phyloP scores from a whole-genome alignment of 2,329 filamentous ascomycete species.

The Colletotrichum tropicale region DNA sequence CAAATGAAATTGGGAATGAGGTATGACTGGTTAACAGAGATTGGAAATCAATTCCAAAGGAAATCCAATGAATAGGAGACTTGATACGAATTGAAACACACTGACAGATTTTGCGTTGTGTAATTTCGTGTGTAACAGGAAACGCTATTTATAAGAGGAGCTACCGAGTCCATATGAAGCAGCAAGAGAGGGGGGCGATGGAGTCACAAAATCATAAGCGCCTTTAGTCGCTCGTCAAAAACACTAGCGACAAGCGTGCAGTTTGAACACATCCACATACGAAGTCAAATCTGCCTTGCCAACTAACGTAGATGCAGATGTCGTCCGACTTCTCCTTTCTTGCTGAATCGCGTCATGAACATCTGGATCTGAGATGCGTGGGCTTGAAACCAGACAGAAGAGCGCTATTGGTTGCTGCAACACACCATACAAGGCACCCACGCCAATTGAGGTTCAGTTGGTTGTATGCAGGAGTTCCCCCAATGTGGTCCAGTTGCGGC shows the following conservation, averaged over 20 bases:
- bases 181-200: background rate
- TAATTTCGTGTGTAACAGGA: background rate
- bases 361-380: background rate
- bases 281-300: background rate
- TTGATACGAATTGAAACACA: background rate
- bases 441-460: background rate
- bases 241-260: background rate
- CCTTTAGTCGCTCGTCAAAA: background rate
- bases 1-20: rapidly evolving
- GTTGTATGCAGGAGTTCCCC: background rate
- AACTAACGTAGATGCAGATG: background rate
- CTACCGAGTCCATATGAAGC: background rate
- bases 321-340: background rate
- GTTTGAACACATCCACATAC: background rate
- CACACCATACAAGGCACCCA: background rate
- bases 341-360: background rate
- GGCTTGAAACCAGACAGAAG: background rate
- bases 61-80: background rate
- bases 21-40: rapidly evolving
- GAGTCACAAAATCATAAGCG: background rate
- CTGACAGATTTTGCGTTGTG: background rate
- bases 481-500: background rate
- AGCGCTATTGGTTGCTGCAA: background rate
- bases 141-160: background rate
- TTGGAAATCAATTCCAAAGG: background rate